Percentiles rank a stretch among this genome's conserved stretches.
Conservation (phyloP, 208 protist genomes). For the Leishmania mexicana region DNA sequence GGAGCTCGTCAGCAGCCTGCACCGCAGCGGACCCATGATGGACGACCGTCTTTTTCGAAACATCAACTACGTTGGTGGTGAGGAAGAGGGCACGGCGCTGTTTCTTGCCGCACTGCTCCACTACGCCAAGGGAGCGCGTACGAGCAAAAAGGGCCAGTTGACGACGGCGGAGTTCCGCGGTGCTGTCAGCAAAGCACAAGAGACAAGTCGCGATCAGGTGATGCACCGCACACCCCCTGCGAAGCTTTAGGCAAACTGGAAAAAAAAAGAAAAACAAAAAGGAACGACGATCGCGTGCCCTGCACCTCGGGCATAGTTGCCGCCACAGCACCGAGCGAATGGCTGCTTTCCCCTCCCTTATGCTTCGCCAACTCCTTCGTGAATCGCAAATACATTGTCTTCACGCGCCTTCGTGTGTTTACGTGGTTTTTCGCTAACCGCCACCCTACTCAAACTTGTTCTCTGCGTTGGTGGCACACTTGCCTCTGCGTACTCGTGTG, state of each 20-base stretch:
- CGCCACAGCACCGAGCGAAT: neutral
- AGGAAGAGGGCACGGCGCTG: conserved; percentile 72
- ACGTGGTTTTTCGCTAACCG: neutral
- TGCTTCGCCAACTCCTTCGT: neutral
- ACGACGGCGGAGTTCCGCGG: conserved; percentile 28
- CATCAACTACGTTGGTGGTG: conserved; percentile 72
- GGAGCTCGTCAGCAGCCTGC: conserved; percentile 32
- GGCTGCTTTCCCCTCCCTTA: neutral
- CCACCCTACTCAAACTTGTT: neutral
- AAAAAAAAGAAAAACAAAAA: conserved; percentile 3
- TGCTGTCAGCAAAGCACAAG: conserved; percentile 32
- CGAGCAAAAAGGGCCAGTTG: neutral
- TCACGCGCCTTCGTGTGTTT: too few relatives aligned
- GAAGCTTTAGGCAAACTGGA: conserved; percentile 24
- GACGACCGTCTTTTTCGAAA: conserved; percentile 72
- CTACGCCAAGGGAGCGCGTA: conserved; percentile 12
- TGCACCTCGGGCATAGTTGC: neutral
- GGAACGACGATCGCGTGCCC: neutral
- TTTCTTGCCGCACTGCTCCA: conserved; percentile 66
- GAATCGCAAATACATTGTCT: neutral
- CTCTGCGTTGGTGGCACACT: neutral
- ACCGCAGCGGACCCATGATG: conserved; percentile 71
- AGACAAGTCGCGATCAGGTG: conserved; percentile 22
- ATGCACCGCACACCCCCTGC: conserved; percentile 3
- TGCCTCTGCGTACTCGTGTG: neutral